A percentile compares a stretch with the other conserved stretches of the same genome.
Conservation (phyloP, 805 yeast species). For the Blastobotrys chiropterorum region DNA sequence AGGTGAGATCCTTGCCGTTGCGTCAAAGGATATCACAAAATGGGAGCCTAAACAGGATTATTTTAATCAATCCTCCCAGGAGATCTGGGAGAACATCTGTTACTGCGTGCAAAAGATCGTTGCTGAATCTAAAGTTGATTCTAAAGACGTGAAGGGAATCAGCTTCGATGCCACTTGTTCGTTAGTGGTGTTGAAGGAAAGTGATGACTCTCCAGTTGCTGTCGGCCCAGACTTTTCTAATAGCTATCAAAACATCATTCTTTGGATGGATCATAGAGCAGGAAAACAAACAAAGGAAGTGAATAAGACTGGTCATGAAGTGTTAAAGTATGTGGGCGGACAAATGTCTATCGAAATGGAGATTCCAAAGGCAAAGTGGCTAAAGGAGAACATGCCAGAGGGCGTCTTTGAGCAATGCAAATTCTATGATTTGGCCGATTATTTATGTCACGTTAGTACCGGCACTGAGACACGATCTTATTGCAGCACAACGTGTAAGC, state of each 20-base stretch:
- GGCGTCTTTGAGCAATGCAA: constrained; percentile 53
- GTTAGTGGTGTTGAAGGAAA: constrained; percentile 67
- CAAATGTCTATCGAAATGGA: constrained; percentile 98
- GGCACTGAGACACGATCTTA: constrained; percentile 80
- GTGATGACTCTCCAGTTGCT: constrained; percentile 62
- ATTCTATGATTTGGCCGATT: constrained; percentile 92
- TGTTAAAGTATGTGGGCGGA: constrained; percentile 91
- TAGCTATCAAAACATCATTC: constrained; percentile 68
- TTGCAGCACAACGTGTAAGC: constrained; percentile 92
- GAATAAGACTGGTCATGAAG: constrained; percentile 71
- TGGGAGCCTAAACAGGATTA: constrained; percentile 40
- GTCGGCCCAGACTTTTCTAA: constrained; percentile 89
- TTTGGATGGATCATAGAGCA: constrained; percentile 99
- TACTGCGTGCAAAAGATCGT: constrained; percentile 72
- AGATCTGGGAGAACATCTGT: constrained; percentile 83
- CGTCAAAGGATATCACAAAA: constrained; percentile 72
- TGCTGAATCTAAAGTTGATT: constrained; percentile 67
- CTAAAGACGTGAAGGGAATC: constrained; percentile 66
- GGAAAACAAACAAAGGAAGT: constrained; percentile 70
- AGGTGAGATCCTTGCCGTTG: constrained; percentile 68
- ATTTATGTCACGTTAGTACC: constrained; percentile 84
- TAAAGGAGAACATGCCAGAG: constrained; percentile 73
- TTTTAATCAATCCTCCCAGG: constrained; percentile 72
- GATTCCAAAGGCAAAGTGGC: constrained; percentile 94
- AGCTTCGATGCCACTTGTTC: constrained; percentile 99